Evolutionary conservation across 441 rosid genomes (phyloP).

Genomic region (Pelargonium myrrhifolium): DNA sequence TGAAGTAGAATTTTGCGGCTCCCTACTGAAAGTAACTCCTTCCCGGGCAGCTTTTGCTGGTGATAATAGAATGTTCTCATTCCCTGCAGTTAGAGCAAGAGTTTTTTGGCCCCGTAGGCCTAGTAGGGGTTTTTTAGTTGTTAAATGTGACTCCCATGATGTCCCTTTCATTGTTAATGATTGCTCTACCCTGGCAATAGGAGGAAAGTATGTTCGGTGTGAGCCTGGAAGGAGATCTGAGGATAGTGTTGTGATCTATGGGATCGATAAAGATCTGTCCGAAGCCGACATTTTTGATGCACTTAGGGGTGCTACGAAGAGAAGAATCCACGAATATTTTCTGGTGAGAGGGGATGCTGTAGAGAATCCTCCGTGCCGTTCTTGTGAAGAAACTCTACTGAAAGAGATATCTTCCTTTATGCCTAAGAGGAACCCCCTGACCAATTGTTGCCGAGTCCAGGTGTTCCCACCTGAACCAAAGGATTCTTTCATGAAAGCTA

Average conservation of each 20-base stretch:
- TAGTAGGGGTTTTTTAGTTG: slow-evolving; percentile 37
- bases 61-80: slow-evolving; percentile 34
- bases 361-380: slow-evolving; percentile 33
- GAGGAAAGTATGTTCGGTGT: slow-evolving; percentile 18
- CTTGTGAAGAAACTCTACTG: slow-evolving; percentile 42
- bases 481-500: slow-evolving; percentile 37
- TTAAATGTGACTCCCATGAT: slow-evolving; percentile 13
- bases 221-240: background rate
- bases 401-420: slow-evolving; percentile 48
- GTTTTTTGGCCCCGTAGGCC: slow-evolving; percentile 50
- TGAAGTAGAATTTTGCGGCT: slow-evolving; percentile 46
- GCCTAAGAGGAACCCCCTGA: slow-evolving; percentile 41
- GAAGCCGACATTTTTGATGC: slow-evolving; percentile 17
- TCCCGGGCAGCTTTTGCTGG: slow-evolving; percentile 40
- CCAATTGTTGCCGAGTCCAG: slow-evolving; percentile 41
- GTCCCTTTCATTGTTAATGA: slow-evolving; percentile 6
- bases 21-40: slow-evolving; percentile 39
- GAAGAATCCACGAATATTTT: slow-evolving; percentile 16
- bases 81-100: slow-evolving; percentile 59
- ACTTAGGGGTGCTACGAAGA: slow-evolving; percentile 15
- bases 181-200: slow-evolving; percentile 18
- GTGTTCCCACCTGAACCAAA: slow-evolving; percentile 42
- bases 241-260: slow-evolving; percentile 6
- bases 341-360: slow-evolving; percentile 37
- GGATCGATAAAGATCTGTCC: slow-evolving; percentile 18